These are phyloP conservation scores for Pichia rugopelliculosa DNA, from an alignment of 805 yeast genomes.

Conservation along the genomic window DNA sequence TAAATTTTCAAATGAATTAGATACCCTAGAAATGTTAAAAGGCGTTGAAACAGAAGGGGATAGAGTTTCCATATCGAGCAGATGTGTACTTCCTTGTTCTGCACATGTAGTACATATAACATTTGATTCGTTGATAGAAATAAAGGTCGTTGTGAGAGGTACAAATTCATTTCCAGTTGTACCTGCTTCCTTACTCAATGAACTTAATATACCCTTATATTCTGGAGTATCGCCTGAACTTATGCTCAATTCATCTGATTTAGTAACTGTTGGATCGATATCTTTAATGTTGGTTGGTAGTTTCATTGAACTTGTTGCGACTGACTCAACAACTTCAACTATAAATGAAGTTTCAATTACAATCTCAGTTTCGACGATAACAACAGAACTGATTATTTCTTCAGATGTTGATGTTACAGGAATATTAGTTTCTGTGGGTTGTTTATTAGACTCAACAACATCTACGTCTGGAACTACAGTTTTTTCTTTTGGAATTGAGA, in stretches of 20 bases:
- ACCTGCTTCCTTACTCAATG: background rate
- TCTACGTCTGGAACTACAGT: background rate
- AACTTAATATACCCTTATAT: background rate
- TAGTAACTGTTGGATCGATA: background rate
- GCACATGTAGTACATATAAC: background rate
- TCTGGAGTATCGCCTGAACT: slow-evolving; percentile 1
- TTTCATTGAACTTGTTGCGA: background rate
- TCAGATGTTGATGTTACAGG: background rate
- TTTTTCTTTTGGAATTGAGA: too few species aligned
- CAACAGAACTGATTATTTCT: background rate
- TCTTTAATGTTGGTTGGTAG: background rate
- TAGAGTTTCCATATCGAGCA: background rate
- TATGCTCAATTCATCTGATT: background rate
- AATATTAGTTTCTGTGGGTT: too few species aligned
- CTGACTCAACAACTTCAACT: background rate
- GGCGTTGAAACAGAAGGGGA: background rate
- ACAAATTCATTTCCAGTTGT: too few species aligned
- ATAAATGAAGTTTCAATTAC: background rate
- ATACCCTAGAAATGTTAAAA: background rate
- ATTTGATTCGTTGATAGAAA: background rate
- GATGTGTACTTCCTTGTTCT: background rate
- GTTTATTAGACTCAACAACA: too few species aligned
- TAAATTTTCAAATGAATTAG: background rate
- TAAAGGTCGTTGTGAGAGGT: background rate
- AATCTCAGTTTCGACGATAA: background rate